Base-by-base conservation (phyloP, 192 early-diverging fungal genomes). In the Entrophospora sp. region DNA sequence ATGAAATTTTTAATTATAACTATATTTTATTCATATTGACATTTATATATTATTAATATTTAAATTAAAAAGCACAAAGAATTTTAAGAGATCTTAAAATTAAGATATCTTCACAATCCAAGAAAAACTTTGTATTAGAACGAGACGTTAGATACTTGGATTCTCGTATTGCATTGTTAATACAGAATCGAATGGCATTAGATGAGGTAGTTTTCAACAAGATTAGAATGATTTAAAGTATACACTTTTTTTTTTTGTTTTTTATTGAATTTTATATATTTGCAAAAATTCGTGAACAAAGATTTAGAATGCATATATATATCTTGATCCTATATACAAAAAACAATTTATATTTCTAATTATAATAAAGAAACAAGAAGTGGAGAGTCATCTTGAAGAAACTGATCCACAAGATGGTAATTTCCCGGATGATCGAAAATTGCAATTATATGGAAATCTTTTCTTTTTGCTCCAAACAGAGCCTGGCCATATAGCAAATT, bases 101-200 rank as follows among this genome's bases (percentile, higher is more conserved):
- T 35, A 82, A 86, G 42, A 94, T 96, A 43, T 96, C 94, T 18
- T 71, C 86, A 16, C 94, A 96, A 74, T 93, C 91, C 13, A 96
- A 96, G 73, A 92, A 89, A 71, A 96, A 96, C 77, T 96, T 96
- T 81, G 75, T 92, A 66, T 82, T 94, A 6, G 94, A 96, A 67
- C 81, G 91, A 51, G 94, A 96, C 75, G 92, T 94, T 42, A 85
- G 94, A 40, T 93, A 92, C 66, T 77, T 96, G 12, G 94, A 96
- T 79, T 85, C 85, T 51, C 79, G 94, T 25, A 96, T 96, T 67
- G 94, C 91, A 0, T 75, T 96, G 28, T 73, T 96, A 57, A 93
- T 96, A 75, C 91, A 92, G 73, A 94, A 93, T 70, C 82, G 92
- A 59, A 96, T 94, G 89, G 91, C 91, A 1, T 77, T 93, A 42